Evolutionary conservation across 2,329 filamentous ascomycete species (phyloP).

Genomic region (Neopestalotiopsis clavispora): DNA sequence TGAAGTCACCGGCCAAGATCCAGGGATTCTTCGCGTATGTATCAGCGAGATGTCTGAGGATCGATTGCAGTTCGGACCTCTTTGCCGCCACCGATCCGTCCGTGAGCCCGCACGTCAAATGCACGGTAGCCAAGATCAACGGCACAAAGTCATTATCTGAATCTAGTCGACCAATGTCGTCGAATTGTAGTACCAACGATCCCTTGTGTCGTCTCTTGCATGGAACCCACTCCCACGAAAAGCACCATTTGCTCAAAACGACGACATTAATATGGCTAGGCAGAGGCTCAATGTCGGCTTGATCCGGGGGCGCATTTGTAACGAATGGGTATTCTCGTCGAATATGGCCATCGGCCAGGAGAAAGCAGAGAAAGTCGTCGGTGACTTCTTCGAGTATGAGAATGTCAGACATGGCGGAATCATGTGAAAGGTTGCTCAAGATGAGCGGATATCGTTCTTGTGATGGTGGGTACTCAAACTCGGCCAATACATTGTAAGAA

Average conservation of each 20-base stretch:
- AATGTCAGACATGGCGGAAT: slow-evolving; percentile 49
- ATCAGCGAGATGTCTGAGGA: slow-evolving; percentile 51
- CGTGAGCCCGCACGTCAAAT: slow-evolving; percentile 65
- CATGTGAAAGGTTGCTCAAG: slow-evolving; percentile 48
- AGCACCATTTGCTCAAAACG: slow-evolving; percentile 59
- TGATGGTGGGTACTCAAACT: slow-evolving; percentile 52
- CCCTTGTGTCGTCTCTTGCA: slow-evolving; percentile 63
- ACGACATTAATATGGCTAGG: slow-evolving; percentile 66
- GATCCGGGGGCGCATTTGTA: slow-evolving; percentile 61
- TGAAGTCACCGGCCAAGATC: slow-evolving; percentile 69
- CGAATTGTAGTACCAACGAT: slow-evolving; percentile 53
- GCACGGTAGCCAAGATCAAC: slow-evolving; percentile 60
- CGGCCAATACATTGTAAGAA: slow-evolving; percentile 59
- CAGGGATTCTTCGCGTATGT: slow-evolving; percentile 51
- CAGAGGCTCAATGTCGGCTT: slow-evolving; percentile 57
- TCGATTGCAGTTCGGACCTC: slow-evolving; percentile 56
- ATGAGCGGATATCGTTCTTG: slow-evolving; percentile 47
- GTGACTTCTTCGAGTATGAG: slow-evolving; percentile 67
- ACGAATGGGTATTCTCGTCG: slow-evolving; percentile 56
- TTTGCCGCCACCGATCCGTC: slow-evolving; percentile 63
- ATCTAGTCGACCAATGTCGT: slow-evolving; percentile 32
- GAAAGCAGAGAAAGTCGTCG: slow-evolving; percentile 62
- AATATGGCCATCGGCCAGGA: slow-evolving; percentile 54
- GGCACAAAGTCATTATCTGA: slow-evolving; percentile 36
- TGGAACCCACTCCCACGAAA: slow-evolving; percentile 60